A percentile compares a stretch with the other conserved stretches of the same genome.
phyloP scores from a whole-genome alignment of 2,329 filamentous ascomycete genomes.

The Cyclaneusma minus region DNA sequence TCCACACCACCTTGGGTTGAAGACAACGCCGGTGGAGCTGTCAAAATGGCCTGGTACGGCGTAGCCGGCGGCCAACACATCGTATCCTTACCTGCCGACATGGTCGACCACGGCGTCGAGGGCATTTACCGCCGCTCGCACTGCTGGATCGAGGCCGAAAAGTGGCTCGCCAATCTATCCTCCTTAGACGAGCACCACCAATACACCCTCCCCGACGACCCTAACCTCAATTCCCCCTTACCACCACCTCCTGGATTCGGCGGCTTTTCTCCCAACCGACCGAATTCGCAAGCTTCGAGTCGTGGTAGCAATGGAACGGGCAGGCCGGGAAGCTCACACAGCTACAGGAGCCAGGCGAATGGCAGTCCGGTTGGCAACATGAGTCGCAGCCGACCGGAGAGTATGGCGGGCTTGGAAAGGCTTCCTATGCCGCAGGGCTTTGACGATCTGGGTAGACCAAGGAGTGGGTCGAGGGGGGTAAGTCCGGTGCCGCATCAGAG shows the following conservation, averaged over 20 bases:
- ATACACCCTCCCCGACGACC: neutral
- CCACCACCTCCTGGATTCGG: neutral
- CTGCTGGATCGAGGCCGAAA: constrained; percentile 49
- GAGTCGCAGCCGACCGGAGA: neutral
- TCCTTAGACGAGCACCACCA: too few species aligned
- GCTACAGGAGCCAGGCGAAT: neutral
- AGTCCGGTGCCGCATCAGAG: too few species aligned
- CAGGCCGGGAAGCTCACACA: neutral
- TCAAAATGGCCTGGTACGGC: constrained; percentile 59
- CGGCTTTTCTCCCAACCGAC: neutral
- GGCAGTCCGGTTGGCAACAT: neutral
- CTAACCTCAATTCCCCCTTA: neutral
- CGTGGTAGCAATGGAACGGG: neutral
- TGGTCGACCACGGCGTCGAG: constrained; percentile 47
- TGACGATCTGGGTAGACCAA: too few species aligned
- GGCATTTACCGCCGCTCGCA: constrained; percentile 53
- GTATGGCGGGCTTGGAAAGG: neutral
- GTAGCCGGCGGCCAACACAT: constrained; percentile 50
- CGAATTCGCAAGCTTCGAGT: neutral
- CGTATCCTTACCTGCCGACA: constrained; percentile 44
- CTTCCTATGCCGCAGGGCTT: neutral
- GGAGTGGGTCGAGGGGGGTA: too few species aligned
- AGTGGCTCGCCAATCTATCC: constrained; percentile 27
- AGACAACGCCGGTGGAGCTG: constrained; percentile 36
- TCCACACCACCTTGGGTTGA: constrained; percentile 60